phyloP scores from a whole-genome alignment of 1,139 yeast species.

The Pichia sp. region DNA sequence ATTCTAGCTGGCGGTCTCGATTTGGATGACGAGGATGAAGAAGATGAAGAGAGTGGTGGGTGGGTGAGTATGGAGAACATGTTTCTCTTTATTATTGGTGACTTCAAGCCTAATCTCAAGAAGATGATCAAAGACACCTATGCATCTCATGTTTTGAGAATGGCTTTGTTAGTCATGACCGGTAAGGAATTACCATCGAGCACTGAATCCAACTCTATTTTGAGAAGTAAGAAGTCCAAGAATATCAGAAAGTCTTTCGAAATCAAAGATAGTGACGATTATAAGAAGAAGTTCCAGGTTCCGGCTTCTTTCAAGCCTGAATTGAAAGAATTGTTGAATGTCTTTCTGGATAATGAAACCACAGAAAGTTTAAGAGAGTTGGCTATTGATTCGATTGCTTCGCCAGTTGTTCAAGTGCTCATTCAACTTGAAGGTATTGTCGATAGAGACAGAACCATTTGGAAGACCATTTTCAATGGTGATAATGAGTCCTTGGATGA shows the following conservation, averaged over 20 bases:
- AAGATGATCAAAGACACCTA: slow-evolving; percentile 68
- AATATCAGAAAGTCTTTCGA: slow-evolving; percentile 92
- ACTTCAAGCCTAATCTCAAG: slow-evolving; percentile 51
- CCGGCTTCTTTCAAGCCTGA: slow-evolving; percentile 69
- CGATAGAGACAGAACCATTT: slow-evolving; percentile 60
- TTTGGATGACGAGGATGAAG: slow-evolving; percentile 20
- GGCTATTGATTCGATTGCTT: slow-evolving; percentile 73
- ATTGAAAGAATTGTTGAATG: slow-evolving; percentile 39
- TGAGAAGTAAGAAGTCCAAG: slow-evolving; percentile 81
- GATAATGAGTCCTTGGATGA: slow-evolving; percentile 24
- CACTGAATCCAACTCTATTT: slow-evolving; percentile 60
- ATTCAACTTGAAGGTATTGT: slow-evolving; percentile 78
- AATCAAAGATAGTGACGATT: slow-evolving; percentile 68
- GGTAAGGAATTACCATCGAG: slow-evolving; percentile 81
- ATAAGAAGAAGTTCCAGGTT: slow-evolving; percentile 58
- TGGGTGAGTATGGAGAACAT: slow-evolving; percentile 54
- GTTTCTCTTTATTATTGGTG: slow-evolving; percentile 58
- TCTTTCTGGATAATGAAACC: slow-evolving; percentile 36
- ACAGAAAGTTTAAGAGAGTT: slow-evolving; percentile 53
- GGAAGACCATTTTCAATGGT: slow-evolving; percentile 46
- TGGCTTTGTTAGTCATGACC: slow-evolving; percentile 61
- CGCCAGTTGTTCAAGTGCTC: slow-evolving; percentile 80
- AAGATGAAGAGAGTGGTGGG: slow-evolving; percentile 29
- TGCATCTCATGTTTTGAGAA: slow-evolving; percentile 81
- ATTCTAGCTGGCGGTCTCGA: slow-evolving; percentile 29